A percentile compares a stretch with the other conserved stretches of the same genome.
Conservation (phyloP, 352 stramenopile species). For the Thraustotheca clavata region DNA sequence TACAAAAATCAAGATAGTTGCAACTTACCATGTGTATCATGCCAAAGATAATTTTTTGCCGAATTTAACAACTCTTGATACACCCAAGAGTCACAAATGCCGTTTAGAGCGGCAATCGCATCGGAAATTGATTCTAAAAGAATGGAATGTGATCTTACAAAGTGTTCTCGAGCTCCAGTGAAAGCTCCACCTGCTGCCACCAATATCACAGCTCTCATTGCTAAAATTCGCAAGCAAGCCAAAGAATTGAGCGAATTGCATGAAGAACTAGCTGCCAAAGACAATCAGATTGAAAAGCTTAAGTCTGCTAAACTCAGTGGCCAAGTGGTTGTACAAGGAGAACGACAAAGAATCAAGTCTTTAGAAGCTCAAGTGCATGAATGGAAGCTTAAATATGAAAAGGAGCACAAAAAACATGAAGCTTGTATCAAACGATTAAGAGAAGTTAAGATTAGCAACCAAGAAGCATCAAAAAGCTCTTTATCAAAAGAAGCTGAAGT, state of each 20-base stretch:
- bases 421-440: conserved; percentile 21
- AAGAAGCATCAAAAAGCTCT: neutral
- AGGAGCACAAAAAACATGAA: conserved; percentile 35
- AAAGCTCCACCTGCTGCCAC: conserved; percentile 21
- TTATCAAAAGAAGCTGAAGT: no score
- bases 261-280: conserved; percentile 56
- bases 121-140: no score
- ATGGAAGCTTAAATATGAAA: conserved; percentile 34
- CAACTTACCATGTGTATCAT: no score
- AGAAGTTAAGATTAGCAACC: conserved; percentile 1
- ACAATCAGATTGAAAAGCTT: conserved; percentile 35
- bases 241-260: conserved; percentile 61
- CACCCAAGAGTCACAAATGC: no score
- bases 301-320: conserved; percentile 22
- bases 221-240: conserved; percentile 64
- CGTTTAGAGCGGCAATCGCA: neutral
- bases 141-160: no score
- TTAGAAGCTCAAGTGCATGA: conserved; percentile 29
- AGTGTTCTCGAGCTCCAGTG: neutral
- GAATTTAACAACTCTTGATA: no score
- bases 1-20: no score
- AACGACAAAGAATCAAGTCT: neutral
- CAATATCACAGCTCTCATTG: conserved; percentile 56
- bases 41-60: no score
- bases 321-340: neutral